Conservation (phyloP, 1,284 basidiomycete genomes). For the Malassezia nana region DNA sequence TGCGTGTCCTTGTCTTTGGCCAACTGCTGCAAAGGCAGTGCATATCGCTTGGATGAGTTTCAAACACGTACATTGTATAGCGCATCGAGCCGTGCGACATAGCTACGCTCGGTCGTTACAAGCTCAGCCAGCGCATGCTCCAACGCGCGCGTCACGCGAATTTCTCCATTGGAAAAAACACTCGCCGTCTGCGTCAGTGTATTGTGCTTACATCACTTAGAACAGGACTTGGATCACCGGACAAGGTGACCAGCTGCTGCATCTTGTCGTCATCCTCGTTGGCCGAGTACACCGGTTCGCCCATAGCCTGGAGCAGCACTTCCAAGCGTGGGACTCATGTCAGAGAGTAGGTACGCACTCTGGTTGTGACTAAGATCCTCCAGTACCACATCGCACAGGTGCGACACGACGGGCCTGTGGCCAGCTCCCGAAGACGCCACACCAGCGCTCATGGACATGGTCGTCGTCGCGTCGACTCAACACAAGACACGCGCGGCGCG, state of each 20-base stretch:
- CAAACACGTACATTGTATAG: constrained; percentile 20
- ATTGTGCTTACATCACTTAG: background rate
- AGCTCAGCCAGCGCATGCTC: constrained; percentile 28
- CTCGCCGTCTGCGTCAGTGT: background rate
- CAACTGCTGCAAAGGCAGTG: constrained; percentile 76
- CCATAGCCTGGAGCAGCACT: constrained; percentile 10
- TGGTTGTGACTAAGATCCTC: constrained; percentile 7
- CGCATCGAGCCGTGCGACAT: constrained; percentile 38
- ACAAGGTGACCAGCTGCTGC: background rate
- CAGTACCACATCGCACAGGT: constrained; percentile 13
- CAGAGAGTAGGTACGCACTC: background rate
- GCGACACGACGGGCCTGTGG: constrained; percentile 1
- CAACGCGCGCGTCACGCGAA: constrained; percentile 4
- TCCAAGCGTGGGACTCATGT: constrained; percentile 10
- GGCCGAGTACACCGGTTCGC: constrained; percentile 7
- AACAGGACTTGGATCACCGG: constrained; percentile 9
- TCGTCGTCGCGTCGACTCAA: background rate
- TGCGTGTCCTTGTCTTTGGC: constrained; percentile 71
- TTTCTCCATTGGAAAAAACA: background rate
- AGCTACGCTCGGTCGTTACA: constrained; percentile 44
- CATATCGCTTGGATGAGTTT: constrained; percentile 54
- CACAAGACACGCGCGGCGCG: background rate
- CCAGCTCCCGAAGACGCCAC: background rate
- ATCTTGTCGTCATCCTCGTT: background rate
- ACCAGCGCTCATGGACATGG: background rate